A percentile compares a stretch with the other conserved stretches of the same genome.
Conservation (phyloP, 352 stramenopile species). For the Plasmopara muralis region DNA sequence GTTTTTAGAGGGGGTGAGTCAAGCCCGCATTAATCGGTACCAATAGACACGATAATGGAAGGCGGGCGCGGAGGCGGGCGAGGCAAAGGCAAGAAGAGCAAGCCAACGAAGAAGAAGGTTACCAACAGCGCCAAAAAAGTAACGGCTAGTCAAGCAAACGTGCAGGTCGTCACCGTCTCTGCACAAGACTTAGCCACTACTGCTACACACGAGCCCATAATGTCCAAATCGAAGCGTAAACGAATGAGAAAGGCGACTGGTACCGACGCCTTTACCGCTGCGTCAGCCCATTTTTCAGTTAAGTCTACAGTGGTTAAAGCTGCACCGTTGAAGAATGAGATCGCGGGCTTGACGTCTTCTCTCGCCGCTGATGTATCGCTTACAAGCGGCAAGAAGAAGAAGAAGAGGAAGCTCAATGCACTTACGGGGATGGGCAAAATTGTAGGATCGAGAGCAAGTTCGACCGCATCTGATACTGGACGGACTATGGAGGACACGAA, state of each 20-base stretch:
- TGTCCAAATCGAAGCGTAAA: conserved; percentile 29
- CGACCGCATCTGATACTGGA: not conserved
- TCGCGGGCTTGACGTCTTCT: conserved; percentile 8
- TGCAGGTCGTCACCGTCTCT: conserved; percentile 9
- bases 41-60: conserved; percentile 10
- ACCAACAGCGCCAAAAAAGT: conserved; percentile 17
- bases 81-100: conserved; percentile 28
- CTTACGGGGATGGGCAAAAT: not conserved
- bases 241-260: conserved; percentile 18
- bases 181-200: not conserved
- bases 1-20: too few relatives aligned
- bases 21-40: too few relatives aligned
- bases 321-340: conserved; percentile 5
- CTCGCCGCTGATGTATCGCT: conserved; percentile 16
- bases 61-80: conserved; percentile 9
- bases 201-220: conserved; percentile 1
- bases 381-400: conserved; percentile 20
- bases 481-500: conserved; percentile 1
- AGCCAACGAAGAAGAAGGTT: conserved; percentile 18
- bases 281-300: conserved; percentile 2
- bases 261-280: not conserved
- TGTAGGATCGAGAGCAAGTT: not conserved
- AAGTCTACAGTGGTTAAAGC: conserved; percentile 6
- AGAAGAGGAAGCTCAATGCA: conserved; percentile 16
- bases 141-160: conserved; percentile 3